Base-by-base conservation (phyloP, 768 basidiomycete genomes). In the Megacollybia marginata region DNA sequence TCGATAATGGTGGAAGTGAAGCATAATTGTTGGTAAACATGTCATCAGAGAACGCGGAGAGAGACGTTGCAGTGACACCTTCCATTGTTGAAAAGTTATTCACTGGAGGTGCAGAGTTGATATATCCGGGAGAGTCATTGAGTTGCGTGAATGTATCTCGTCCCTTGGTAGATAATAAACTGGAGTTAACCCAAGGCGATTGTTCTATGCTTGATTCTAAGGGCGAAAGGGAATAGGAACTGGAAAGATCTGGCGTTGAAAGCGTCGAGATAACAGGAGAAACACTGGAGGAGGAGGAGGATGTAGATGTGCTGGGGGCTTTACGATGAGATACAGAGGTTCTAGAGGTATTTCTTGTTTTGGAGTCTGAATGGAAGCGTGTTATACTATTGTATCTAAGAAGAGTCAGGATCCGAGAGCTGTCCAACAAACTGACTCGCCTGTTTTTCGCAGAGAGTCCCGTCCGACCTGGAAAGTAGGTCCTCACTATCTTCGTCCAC, bases 361-460 rank as follows among this genome's bases (percentile, higher is more conserved):
- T 18, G 6, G 48, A 47, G 13, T 46, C 51, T 18, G 33, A 42
- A 20, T 48, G 48, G 20, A 47, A 48, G 15, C 56, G 54, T 12
- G 56, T 55, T 16, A 57, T 42, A 42, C 56, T 54, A 43, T 61
- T 63, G 44, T 57, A 57, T 44, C 56, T 57, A 32, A 50, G 33
- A 16, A 28, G 6, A 28, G 47, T 36, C 32, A 43, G 40, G 36
- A 43, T 15, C 13, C 33, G 13, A 47, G 20, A n/a, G 11, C 20
- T 33, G 28, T 33, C 31, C 28, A 18, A 33, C 5, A 10, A 44
- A 36, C 53, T 48, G 52, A 63, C 61, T 28, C 6, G 23, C 23
- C 62, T 53, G 55, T 64, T 64, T 53, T 64, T 64, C 7, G 62
- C 62, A 28, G 61, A 55, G 35, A 64, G 61, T 5, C 61, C 62